phyloP scores from a whole-genome alignment of 768 basidiomycete genomes.

The Melanogaster broomeanus region DNA sequence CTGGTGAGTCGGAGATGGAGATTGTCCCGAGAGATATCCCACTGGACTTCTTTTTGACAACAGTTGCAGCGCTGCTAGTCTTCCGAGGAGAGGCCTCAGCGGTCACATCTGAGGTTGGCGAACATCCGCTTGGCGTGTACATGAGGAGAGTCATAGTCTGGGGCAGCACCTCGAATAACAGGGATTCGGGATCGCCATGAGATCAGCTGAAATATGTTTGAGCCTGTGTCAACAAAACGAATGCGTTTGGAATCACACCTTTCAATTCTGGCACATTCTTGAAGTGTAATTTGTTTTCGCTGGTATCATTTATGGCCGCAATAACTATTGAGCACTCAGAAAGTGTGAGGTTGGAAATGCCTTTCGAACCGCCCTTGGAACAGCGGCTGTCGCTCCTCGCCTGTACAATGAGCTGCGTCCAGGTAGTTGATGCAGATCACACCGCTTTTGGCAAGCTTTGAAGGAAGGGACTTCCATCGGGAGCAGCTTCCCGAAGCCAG shows the following conservation, averaged over 20 bases:
- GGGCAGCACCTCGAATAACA: background rate
- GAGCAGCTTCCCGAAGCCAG: background rate
- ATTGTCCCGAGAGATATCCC: background rate
- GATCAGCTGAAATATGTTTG: background rate
- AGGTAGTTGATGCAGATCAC: background rate
- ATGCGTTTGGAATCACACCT: background rate
- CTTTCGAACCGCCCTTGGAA: conserved; percentile 2
- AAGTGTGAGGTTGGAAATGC: conserved; percentile 1
- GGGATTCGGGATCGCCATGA: background rate
- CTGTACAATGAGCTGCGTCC: background rate
- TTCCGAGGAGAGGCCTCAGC: background rate
- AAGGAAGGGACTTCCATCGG: conserved; percentile 7
- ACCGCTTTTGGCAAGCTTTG: background rate
- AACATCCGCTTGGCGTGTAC: background rate
- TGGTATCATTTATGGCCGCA: background rate
- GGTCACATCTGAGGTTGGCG: background rate
- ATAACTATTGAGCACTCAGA: background rate
- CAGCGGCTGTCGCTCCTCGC: background rate
- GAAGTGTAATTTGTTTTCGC: background rate
- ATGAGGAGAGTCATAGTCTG: background rate
- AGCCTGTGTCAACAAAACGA: too few species aligned
- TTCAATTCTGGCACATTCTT: background rate
- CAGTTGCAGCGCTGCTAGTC: background rate
- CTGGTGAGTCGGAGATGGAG: background rate
- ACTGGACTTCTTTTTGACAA: background rate